phyloP scores from a whole-genome alignment of 2,329 filamentous ascomycete genomes.

The Cercospora zeae-maydis region DNA sequence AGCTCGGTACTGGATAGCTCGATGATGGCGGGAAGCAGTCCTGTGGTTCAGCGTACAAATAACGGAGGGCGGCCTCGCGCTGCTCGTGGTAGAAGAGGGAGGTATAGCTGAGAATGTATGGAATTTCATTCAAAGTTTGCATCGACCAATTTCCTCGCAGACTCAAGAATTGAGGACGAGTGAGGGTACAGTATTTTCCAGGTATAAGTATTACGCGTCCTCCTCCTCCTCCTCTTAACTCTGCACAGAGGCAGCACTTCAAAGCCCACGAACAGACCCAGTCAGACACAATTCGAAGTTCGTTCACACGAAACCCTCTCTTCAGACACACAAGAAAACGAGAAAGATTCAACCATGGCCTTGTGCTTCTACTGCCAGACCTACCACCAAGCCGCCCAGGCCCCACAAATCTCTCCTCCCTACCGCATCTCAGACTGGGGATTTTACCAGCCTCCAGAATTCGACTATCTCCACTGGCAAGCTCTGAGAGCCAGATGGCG shows the following conservation, averaged over 20 bases:
- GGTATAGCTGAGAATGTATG: conserved; percentile 10
- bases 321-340: neutral
- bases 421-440: neutral
- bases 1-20: conserved; percentile 39
- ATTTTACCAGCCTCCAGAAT: neutral
- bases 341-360: neutral
- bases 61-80: conserved; percentile 11
- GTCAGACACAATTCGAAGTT: too few species aligned
- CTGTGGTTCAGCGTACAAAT: conserved; percentile 31
- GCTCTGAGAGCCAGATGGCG: neutral
- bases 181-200: neutral
- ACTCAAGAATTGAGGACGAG: neutral
- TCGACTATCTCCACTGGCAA: neutral
- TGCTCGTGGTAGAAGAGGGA: conserved; percentile 7
- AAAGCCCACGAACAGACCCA: neutral
- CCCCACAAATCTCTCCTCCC: neutral
- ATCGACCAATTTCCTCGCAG: neutral
- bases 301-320: too few species aligned
- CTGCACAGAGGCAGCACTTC: neutral
- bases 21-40: conserved; percentile 34
- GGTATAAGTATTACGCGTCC: neutral
- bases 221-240: neutral
- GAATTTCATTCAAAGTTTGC: neutral
- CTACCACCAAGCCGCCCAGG: neutral
- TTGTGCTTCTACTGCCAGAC: neutral